phyloP scores from a whole-genome alignment of 1,284 basidiomycete genomes.

The Pascua sp. region DNA sequence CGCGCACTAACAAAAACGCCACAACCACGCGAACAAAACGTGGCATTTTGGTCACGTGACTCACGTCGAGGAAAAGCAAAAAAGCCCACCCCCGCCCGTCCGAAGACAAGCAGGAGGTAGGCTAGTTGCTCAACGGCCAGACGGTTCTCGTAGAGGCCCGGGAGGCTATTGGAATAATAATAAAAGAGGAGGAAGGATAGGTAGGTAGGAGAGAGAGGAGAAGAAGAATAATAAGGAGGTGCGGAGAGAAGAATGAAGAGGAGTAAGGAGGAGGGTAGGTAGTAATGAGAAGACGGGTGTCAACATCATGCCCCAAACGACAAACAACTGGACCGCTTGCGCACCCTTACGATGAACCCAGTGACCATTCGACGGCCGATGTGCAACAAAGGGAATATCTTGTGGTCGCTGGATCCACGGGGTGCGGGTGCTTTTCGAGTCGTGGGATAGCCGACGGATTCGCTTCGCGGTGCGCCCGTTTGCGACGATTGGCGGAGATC shows the following conservation, averaged over 20 bases:
- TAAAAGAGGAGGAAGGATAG: conserved; percentile 6
- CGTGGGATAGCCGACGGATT: no score
- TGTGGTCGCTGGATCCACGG: conserved; percentile 9
- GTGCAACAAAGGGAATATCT: conserved; percentile 1
- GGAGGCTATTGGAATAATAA: conserved; percentile 19
- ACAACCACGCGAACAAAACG: no score
- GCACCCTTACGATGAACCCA: conserved; percentile 23
- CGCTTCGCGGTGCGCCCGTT: background rate
- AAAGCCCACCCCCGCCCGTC: conserved; percentile 19
- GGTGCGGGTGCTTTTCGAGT: no score
- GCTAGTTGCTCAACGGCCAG: conserved; percentile 19
- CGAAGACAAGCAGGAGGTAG: conserved; percentile 11
- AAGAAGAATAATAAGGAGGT: conserved; percentile 2
- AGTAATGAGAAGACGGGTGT: conserved; percentile 16
- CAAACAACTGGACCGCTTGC: conserved; percentile 10
- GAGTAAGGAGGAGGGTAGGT: conserved; percentile 4
- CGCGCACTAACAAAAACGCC: no score
- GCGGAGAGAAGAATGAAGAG: conserved; percentile 8
- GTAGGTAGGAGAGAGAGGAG: conserved; percentile 9
- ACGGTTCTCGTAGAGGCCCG: conserved; percentile 20
- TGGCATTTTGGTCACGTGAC: no score
- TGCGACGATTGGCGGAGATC: background rate
- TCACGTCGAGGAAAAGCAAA: conserved; percentile 15
- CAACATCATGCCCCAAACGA: conserved; percentile 21
- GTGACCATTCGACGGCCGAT: background rate